These are phyloP conservation scores for Casaregolazyma suthepensis DNA, from an alignment of 1,139 yeast species.

Conservation along the genomic window DNA sequence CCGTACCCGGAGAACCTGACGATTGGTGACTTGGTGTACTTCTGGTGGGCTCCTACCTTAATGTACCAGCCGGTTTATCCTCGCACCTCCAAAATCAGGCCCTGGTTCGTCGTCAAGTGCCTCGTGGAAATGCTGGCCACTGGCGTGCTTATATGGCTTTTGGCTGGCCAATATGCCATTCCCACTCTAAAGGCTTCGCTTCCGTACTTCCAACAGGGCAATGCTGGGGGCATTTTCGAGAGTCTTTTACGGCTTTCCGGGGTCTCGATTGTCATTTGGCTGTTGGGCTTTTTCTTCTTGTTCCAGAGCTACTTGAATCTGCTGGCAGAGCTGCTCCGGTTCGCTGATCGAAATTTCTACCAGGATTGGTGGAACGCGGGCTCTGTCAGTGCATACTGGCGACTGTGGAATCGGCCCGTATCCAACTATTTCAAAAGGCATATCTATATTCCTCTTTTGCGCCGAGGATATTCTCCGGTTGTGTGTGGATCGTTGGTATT, in stretches of 20 bases:
- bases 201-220: constrained; percentile 23
- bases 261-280: constrained; percentile 39
- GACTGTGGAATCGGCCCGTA: constrained; percentile 64
- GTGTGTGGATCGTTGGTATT: constrained; percentile 35
- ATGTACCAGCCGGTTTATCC: constrained; percentile 45
- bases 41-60: constrained; percentile 43
- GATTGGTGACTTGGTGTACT: constrained; percentile 32
- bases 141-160: constrained; percentile 32
- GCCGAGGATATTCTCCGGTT: constrained; percentile 30
- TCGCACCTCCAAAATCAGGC: constrained; percentile 29
- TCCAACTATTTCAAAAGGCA: constrained; percentile 59
- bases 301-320: constrained; percentile 47
- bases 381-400: constrained; percentile 60
- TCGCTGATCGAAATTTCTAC: constrained; percentile 64
- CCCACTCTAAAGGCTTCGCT: constrained; percentile 38
- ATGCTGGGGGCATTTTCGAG: constrained; percentile 31
- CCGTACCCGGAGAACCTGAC: constrained; percentile 40
- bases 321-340: constrained; percentile 54
- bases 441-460: constrained; percentile 43
- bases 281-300: constrained; percentile 37
- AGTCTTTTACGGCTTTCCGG: constrained; percentile 36
- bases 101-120: constrained; percentile 32
- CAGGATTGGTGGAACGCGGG: constrained; percentile 75
- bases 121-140: constrained; percentile 33
- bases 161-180: constrained; percentile 38